Percentiles rank a stretch among this genome's conserved stretches.
phyloP scores from a whole-genome alignment of 2,329 filamentous ascomycete species.

The Aspergillus texensis region DNA sequence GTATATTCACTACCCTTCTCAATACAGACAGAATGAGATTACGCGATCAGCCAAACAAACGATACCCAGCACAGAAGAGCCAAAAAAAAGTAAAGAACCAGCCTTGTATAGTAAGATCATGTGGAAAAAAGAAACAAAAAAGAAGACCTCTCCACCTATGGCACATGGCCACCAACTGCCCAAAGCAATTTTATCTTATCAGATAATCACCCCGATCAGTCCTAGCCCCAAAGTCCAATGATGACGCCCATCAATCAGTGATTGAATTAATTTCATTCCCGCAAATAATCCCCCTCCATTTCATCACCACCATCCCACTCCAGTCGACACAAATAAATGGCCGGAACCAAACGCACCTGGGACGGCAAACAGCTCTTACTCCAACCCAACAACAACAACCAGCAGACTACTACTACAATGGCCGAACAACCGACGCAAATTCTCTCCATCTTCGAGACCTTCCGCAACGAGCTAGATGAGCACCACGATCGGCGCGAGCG shows the following conservation, averaged over 20 bases:
- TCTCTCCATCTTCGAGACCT: slow-evolving; percentile 76
- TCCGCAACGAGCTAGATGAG: slow-evolving; percentile 86
- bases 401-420: slow-evolving; percentile 12
- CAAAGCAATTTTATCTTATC: slow-evolving; percentile 9
- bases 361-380: slow-evolving; percentile 34
- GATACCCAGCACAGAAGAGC: background rate
- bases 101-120: background rate
- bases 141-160: too few species aligned
- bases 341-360: slow-evolving; percentile 44
- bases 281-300: background rate
- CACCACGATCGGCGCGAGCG: slow-evolving; percentile 91
- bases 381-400: background rate
- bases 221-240: slow-evolving; percentile 1
- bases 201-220: slow-evolving; percentile 13
- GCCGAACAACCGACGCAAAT: slow-evolving; percentile 40
- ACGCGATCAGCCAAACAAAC: background rate
- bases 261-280: background rate
- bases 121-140: background rate
- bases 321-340: slow-evolving; percentile 20
- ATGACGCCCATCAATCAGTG: background rate
- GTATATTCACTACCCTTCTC: background rate
- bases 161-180: background rate
- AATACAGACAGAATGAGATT: background rate
- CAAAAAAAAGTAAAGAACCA: background rate
- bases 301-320: background rate